Percentiles rank a stretch among this genome's conserved stretches.
These are phyloP conservation scores for Pseudogymnoascus sp. DNA, from an alignment of 2,329 filamentous ascomycete species.

Conservation along the genomic window DNA sequence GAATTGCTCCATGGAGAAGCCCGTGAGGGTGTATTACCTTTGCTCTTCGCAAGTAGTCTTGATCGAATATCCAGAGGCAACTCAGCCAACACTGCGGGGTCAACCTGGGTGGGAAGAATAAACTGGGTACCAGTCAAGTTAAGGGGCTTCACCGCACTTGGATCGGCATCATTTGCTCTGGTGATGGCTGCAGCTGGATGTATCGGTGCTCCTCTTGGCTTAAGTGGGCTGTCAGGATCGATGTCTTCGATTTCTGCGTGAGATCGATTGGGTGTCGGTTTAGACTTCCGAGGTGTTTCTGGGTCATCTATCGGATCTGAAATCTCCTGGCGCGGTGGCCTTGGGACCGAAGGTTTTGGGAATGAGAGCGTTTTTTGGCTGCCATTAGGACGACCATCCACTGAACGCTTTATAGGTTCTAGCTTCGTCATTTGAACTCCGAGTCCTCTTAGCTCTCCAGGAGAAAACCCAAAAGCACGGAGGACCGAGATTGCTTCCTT, in stretches of 20 bases:
- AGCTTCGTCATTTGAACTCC: constrained; percentile 92
- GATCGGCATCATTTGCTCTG: constrained; percentile 36
- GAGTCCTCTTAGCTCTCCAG: constrained; percentile 85
- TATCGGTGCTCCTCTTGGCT: constrained; percentile 33
- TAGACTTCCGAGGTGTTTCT: constrained; percentile 22
- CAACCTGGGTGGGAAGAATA: constrained; percentile 74
- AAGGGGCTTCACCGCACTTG: constrained; percentile 55
- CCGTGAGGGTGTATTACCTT: constrained; percentile 18
- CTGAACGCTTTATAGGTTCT: constrained; percentile 60
- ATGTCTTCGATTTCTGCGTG: constrained; percentile 30
- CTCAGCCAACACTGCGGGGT: constrained; percentile 73
- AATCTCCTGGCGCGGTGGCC: constrained; percentile 22
- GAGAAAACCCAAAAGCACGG: constrained; percentile 71
- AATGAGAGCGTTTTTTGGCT: constrained; percentile 77
- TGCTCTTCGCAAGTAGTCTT: constrained; percentile 56
- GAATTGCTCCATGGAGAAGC: constrained; percentile 23
- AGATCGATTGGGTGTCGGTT: constrained; percentile 5
- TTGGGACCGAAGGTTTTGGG: constrained; percentile 39
- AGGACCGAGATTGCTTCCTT: constrained; percentile 82
- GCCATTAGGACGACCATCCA: constrained; percentile 50
- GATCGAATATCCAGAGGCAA: constrained; percentile 75
- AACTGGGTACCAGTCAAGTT: constrained; percentile 88
- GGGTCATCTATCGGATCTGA: constrained; percentile 20
- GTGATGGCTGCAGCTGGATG: constrained; percentile 47
- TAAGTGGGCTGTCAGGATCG: constrained; percentile 42